Conservation (phyloP, 2,329 filamentous ascomycete genomes). For the Exophiala oligosperma region DNA sequence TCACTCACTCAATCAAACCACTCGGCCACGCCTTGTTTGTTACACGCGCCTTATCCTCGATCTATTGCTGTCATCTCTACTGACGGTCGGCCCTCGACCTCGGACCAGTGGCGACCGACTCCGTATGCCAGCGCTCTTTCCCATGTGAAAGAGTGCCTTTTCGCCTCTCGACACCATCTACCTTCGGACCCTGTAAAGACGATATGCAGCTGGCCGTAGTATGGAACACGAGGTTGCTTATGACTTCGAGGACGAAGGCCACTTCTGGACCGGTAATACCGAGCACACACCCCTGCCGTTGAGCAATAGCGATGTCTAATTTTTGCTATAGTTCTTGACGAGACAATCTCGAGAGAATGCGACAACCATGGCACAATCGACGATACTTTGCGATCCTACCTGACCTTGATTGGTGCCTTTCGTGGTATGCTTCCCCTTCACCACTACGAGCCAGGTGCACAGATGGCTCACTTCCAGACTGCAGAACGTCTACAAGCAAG, state of each 20-base stretch:
- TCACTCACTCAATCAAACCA: too few species aligned
- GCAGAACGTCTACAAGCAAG: conserved; percentile 52
- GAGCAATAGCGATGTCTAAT: background rate
- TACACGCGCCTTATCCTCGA: background rate
- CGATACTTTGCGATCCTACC: conserved; percentile 79
- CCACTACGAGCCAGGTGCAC: background rate
- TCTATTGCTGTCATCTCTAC: background rate
- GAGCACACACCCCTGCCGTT: background rate
- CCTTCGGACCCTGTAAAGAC: conserved; percentile 31
- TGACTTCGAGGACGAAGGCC: conserved; percentile 74
- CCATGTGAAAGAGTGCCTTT: conserved; percentile 9
- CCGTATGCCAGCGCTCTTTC: conserved; percentile 7
- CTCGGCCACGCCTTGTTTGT: background rate
- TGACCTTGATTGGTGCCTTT: conserved; percentile 73
- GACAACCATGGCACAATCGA: conserved; percentile 71
- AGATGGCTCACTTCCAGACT: conserved; percentile 3
- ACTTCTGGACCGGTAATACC: conserved; percentile 81
- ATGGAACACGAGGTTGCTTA: conserved; percentile 66
- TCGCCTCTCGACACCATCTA: background rate
- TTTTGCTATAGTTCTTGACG: conserved; percentile 59
- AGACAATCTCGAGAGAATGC: conserved; percentile 61
- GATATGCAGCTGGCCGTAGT: conserved; percentile 42
- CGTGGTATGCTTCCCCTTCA: conserved; percentile 51
- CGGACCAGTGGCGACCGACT: background rate
- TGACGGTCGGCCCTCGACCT: background rate